Evolutionary conservation across 1,284 basidiomycete species (phyloP).

Genomic region (Apiotrichum mycotoxinovorans): DNA sequence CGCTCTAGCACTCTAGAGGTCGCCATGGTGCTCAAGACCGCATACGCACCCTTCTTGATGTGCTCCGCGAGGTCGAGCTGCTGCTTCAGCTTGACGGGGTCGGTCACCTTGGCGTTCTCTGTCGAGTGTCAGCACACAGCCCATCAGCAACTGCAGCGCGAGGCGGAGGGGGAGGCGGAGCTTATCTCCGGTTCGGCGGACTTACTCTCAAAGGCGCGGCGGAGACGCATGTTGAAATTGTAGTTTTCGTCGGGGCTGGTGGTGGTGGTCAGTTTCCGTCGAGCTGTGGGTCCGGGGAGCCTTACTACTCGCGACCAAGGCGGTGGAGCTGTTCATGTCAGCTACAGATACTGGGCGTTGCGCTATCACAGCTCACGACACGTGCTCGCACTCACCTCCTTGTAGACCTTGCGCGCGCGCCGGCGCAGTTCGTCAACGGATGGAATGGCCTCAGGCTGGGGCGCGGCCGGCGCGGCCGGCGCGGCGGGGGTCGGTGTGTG

Average conservation of each 20-base stretch:
- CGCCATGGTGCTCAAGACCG: too few species aligned
- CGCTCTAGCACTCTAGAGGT: too few species aligned
- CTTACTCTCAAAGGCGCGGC: constrained; percentile 50
- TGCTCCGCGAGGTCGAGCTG: constrained; percentile 77
- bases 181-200: neutral
- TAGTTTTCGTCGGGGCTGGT: constrained; percentile 49
- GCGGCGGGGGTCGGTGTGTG: too few species aligned
- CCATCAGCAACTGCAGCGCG: too few species aligned
- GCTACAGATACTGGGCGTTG: neutral
- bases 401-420: constrained; percentile 48
- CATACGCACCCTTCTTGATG: constrained; percentile 73
- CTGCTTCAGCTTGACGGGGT: constrained; percentile 69
- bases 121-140: constrained; percentile 13
- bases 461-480: neutral
- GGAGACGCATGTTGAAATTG: constrained; percentile 49
- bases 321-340: constrained; percentile 40
- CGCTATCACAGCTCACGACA: too few species aligned
- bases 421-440: constrained; percentile 28
- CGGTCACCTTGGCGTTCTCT: constrained; percentile 70
- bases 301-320: constrained; percentile 49
- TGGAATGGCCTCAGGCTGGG: constrained; percentile 2
- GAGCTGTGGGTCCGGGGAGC: neutral
- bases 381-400: constrained; percentile 36
- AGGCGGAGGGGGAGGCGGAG: too few species aligned
- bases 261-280: constrained; percentile 8